Evolutionary conservation across 495 filamentous ascomycete genomes (phyloP).

Genomic region (Penicillium cataractarum): DNA sequence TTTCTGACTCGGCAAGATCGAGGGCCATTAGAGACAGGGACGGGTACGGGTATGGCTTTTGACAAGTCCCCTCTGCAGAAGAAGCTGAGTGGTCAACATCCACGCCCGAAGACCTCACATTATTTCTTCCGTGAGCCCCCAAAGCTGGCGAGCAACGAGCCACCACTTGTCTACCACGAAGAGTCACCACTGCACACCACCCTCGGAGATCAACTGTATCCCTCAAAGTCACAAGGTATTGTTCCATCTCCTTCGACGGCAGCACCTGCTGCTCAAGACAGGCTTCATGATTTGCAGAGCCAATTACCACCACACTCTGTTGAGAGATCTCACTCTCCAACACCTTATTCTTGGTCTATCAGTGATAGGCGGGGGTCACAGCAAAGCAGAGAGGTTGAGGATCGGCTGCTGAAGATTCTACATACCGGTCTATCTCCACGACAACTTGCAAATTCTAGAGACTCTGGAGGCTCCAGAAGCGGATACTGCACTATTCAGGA

Average conservation of each 20-base stretch:
- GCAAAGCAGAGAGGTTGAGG: constrained; percentile 13
- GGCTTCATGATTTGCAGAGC: neutral
- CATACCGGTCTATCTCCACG: constrained; percentile 18
- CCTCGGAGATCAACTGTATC: neutral
- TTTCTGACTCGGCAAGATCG: constrained; percentile 53
- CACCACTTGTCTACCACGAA: neutral
- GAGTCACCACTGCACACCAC: neutral
- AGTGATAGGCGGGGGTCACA: constrained; percentile 1
- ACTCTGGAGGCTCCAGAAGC: neutral
- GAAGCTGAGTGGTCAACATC: neutral
- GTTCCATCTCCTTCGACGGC: neutral
- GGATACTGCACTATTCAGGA: constrained; percentile 33
- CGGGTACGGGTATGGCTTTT: neutral
- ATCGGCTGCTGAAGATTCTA: constrained; percentile 23
- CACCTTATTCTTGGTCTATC: constrained; percentile 25
- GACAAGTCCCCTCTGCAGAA: neutral
- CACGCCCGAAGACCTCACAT: neutral
- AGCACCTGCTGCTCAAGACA: neutral
- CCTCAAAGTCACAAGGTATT: neutral
- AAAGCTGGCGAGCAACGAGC: neutral
- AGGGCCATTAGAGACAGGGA: neutral
- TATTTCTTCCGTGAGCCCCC: neutral
- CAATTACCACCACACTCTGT: neutral
- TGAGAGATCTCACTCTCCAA: constrained; percentile 3
- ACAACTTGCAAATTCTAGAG: neutral